phyloP scores from a whole-genome alignment of 208 protist species.

The Leishmania tropica region DNA sequence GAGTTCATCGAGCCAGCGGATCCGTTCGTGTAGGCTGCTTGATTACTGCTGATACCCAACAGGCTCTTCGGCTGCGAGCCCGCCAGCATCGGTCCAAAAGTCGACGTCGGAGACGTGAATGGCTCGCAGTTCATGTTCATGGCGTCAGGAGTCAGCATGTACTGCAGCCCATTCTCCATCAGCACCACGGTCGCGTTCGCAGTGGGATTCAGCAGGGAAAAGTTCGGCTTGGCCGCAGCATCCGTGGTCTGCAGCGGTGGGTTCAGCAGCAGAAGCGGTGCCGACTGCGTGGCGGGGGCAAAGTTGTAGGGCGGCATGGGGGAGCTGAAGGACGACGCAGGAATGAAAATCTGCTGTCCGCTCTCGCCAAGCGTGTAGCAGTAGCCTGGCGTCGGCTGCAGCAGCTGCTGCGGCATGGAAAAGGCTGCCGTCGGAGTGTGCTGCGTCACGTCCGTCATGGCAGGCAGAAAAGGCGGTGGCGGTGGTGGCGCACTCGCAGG shows the following conservation, averaged over 20 bases:
- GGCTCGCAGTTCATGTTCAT: conserved; percentile 30
- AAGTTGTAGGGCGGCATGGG: conserved; percentile 3
- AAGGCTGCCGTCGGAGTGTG: neutral
- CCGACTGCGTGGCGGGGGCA: conserved; percentile 13
- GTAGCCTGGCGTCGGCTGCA: conserved; percentile 38
- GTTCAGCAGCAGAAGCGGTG: conserved; percentile 3
- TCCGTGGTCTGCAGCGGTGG: neutral
- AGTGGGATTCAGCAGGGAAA: conserved; percentile 23
- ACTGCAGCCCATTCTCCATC: conserved; percentile 41
- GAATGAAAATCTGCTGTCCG: conserved; percentile 49
- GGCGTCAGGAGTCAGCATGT: conserved; percentile 37
- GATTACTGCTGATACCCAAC: conserved; percentile 4
- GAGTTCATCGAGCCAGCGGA: neutral
- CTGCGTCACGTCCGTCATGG: neutral
- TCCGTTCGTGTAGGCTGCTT: neutral
- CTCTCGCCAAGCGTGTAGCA: conserved; percentile 43
- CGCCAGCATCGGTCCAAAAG: neutral
- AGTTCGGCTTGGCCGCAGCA: neutral
- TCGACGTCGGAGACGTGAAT: neutral
- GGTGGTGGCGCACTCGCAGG: neutral
- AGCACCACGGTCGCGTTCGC: conserved; percentile 27
- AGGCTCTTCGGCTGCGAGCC: conserved; percentile 14
- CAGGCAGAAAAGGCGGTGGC: conserved; percentile 14
- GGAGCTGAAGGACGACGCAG: conserved; percentile 27
- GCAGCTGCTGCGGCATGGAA: conserved; percentile 28